Conservation (phyloP, 23 red algal species). For the Agarophyton chilense region DNA sequence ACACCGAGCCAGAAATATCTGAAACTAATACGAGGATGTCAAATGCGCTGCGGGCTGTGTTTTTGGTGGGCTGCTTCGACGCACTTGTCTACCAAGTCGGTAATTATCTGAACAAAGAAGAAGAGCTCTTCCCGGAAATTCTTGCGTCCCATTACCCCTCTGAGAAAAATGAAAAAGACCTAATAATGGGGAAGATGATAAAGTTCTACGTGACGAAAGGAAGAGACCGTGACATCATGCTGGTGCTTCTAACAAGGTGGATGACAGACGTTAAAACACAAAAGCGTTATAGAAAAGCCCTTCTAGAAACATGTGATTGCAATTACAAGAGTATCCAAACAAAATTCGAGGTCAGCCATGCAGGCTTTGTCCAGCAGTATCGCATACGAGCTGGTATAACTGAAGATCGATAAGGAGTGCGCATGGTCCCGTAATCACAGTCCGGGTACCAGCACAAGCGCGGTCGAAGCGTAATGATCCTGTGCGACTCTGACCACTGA, state of each 20-base stretch:
- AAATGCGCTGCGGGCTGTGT: constrained; percentile 6
- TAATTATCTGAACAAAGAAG: constrained; percentile 54
- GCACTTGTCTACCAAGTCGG: constrained; percentile 26
- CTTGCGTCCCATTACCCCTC: constrained; percentile 19
- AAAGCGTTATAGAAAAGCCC: constrained; percentile 19
- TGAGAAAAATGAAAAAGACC: constrained; percentile 57
- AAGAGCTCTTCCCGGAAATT: constrained; percentile 23
- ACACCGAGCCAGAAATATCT: background rate
- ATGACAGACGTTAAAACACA: constrained; percentile 44
- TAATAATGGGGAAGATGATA: constrained; percentile 41
- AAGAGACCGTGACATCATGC: constrained; percentile 14
- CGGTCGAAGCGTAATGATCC: no score
- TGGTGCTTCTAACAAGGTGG: constrained; percentile 56
- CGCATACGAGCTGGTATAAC: constrained; percentile 18
- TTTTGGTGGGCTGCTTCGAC: constrained; percentile 25
- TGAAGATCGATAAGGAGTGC: background rate
- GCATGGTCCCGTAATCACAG: background rate
- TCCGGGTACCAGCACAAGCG: no score
- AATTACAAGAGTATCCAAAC: constrained; percentile 21
- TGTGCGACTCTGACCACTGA: no score
- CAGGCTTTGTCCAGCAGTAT: constrained; percentile 45
- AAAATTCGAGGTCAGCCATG: constrained; percentile 46
- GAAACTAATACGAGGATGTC: background rate
- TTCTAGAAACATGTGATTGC: constrained; percentile 15
- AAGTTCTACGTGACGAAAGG: constrained; percentile 51